These are phyloP conservation scores for Dictyostelium firmibasis DNA, from an alignment of 78 protist species.

Conservation along the genomic window DNA sequence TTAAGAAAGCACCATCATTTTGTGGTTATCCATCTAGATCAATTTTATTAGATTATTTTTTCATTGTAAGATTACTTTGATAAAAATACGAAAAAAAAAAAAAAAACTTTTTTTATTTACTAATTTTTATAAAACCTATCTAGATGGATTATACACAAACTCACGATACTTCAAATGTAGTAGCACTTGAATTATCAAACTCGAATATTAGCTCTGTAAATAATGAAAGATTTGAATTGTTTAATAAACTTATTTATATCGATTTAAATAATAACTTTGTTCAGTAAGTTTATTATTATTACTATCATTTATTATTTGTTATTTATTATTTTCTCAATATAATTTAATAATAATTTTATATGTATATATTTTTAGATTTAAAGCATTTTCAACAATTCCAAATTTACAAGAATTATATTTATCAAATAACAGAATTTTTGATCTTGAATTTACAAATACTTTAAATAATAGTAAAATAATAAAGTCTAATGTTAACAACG, in stretches of 20 bases:
- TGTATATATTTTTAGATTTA: constrained; percentile 27
- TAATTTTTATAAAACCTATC: background rate
- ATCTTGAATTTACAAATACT: constrained; percentile 22
- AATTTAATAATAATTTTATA: background rate
- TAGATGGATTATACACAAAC: constrained; percentile 21
- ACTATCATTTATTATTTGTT: no score
- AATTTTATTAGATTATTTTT: constrained; percentile 18
- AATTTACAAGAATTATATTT: constrained; percentile 58
- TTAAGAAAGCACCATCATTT: constrained; percentile 61
- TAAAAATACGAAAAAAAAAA: background rate
- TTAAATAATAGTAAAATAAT: background rate
- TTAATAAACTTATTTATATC: constrained; percentile 55
- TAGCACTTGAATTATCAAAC: constrained; percentile 47
- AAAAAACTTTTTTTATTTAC: background rate
- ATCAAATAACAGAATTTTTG: constrained; percentile 35
- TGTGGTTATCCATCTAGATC: constrained; percentile 30
- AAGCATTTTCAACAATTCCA: constrained; percentile 30
- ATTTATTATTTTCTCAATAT: background rate
- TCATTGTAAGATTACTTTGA: constrained; percentile 34
- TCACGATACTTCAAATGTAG: background rate
- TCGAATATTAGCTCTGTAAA: constrained; percentile 31
- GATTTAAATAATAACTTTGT: constrained; percentile 66
- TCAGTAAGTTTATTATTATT: constrained; percentile 32
- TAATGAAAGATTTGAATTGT: constrained; percentile 40
- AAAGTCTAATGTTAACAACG: background rate